Percentiles rank a stretch among this genome's conserved stretches.
phyloP scores from a whole-genome alignment of 176 grass and related monocot species.

The Oryza longistaminata region DNA sequence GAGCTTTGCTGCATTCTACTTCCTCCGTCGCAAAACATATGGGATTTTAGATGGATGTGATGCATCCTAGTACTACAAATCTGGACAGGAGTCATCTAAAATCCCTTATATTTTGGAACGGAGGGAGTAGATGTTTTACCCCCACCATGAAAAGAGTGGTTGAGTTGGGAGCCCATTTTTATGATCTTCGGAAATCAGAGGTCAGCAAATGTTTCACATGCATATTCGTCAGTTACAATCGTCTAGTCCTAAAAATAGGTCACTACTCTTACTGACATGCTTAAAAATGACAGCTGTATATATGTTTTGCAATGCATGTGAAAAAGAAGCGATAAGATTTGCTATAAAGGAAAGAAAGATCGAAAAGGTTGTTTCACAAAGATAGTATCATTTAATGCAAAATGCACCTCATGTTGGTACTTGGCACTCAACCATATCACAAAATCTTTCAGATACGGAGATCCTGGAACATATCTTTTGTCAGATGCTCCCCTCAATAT shows the following conservation, averaged over 20 bases:
- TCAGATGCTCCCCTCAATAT: constrained; percentile 9
- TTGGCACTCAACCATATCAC: constrained; percentile 13
- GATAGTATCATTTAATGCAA: neutral
- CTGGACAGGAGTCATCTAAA: too few species aligned
- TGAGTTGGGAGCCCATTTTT: constrained; percentile 3
- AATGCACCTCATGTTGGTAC: constrained; percentile 4
- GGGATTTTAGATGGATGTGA: too few species aligned
- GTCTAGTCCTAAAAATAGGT: neutral
- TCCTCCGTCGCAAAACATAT: too few species aligned
- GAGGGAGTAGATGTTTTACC: neutral
- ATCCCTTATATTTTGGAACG: too few species aligned
- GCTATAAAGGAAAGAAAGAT: neutral
- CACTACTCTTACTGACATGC: neutral
- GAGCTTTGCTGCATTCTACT: neutral
- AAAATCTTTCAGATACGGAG: neutral
- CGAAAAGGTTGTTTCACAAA: constrained; percentile 1
- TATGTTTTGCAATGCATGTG: neutral
- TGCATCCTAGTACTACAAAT: too few species aligned
- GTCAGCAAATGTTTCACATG: neutral
- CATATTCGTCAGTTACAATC: neutral
- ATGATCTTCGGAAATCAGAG: constrained; percentile 2
- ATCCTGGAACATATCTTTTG: neutral
- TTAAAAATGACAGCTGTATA: neutral
- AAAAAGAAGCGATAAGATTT: neutral
- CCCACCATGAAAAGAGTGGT: neutral